These are phyloP conservation scores for Penicillium verrucosum DNA, from an alignment of 2,329 filamentous ascomycete genomes.

Conservation along the genomic window DNA sequence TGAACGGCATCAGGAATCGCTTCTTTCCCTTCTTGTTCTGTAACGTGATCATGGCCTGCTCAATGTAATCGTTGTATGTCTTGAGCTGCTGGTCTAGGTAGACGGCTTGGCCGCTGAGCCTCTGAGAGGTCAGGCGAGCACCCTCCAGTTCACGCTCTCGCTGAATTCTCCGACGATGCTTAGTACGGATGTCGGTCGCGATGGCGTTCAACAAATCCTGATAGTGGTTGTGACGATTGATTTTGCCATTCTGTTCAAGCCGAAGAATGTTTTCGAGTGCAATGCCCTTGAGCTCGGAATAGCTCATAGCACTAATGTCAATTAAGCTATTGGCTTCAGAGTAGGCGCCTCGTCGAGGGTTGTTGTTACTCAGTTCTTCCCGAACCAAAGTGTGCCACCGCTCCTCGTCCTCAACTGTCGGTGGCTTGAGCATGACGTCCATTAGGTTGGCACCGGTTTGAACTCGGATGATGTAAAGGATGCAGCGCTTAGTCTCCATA, in stretches of 20 bases:
- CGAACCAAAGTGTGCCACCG: constrained; percentile 78
- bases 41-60: constrained; percentile 94
- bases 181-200: constrained; percentile 92
- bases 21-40: constrained; percentile 97
- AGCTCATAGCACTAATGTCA: constrained; percentile 85
- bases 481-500: constrained; percentile 97
- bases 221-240: constrained; percentile 83
- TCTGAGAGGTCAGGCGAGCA: constrained; percentile 46
- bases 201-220: constrained; percentile 98
- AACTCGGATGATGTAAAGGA: constrained; percentile 95
- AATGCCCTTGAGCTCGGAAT: constrained; percentile 87
- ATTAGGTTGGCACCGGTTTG: constrained; percentile 90
- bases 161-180: constrained; percentile 89
- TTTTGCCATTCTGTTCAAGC: constrained; percentile 80
- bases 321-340: constrained; percentile 79
- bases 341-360: constrained; percentile 75
- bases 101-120: constrained; percentile 63
- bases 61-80: constrained; percentile 98
- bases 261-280: constrained; percentile 91
- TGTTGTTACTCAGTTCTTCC: constrained; percentile 72
- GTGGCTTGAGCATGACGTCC: constrained; percentile 89
- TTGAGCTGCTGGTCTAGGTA: constrained; percentile 95
- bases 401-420: constrained; percentile 79
- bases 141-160: constrained; percentile 82
- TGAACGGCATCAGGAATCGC: constrained; percentile 91